phyloP scores from a whole-genome alignment of 306 rosid genomes.

The Sindora glabra region DNA sequence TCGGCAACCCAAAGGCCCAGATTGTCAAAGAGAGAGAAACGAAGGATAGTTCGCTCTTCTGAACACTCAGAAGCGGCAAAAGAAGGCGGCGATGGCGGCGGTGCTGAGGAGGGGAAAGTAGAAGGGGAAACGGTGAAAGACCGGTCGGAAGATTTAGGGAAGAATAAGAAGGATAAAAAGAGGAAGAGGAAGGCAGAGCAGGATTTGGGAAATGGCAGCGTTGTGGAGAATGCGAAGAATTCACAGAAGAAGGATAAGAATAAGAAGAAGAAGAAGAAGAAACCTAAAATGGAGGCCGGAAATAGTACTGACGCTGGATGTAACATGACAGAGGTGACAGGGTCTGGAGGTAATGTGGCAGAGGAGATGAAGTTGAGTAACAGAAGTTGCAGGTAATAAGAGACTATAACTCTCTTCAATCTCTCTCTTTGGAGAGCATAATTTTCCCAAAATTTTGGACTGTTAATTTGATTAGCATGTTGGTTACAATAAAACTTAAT shows the following conservation, averaged over 20 bases:
- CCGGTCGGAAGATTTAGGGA: constrained; percentile 16
- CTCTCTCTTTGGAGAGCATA: no score
- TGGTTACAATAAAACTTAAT: no score
- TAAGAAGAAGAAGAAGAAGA: constrained; percentile 16
- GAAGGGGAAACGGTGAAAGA: constrained; percentile 17
- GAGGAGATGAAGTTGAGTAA: constrained; percentile 23
- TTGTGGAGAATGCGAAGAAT: constrained; percentile 12
- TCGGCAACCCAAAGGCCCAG: constrained; percentile 34
- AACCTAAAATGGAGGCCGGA: constrained; percentile 16
- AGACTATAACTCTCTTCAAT: background rate
- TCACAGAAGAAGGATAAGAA: constrained; percentile 18
- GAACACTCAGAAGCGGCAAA: constrained; percentile 12
- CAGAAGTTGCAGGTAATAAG: constrained; percentile 38
- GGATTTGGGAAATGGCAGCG: constrained; percentile 20
- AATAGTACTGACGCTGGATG: constrained; percentile 22
- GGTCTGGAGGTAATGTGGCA: constrained; percentile 20
- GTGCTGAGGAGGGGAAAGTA: background rate
- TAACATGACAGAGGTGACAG: constrained; percentile 19
- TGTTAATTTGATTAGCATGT: no score
- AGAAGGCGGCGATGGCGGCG: constrained; percentile 7
- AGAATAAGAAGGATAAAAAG: constrained; percentile 24
- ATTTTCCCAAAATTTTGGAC: no score
- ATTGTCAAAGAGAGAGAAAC: constrained; percentile 77
- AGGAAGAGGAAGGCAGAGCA: constrained; percentile 26
- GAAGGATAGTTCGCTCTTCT: constrained; percentile 34